Conservation (phyloP, 495 filamentous ascomycete genomes). For the Penicillium lividum region DNA sequence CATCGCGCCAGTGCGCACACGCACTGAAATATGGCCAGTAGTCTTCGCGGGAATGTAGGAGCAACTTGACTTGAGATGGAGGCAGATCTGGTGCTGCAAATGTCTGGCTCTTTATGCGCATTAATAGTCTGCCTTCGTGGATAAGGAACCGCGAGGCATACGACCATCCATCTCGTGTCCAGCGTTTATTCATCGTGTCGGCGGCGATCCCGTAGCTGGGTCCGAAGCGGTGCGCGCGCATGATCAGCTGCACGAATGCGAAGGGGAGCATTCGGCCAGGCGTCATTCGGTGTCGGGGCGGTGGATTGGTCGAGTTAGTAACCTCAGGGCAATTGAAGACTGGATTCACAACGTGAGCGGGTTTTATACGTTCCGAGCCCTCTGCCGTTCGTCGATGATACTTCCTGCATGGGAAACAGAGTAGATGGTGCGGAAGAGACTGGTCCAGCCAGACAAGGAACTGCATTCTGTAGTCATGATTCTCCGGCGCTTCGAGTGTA, state of each 20-base stretch:
- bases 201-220: slow-evolving; percentile 46
- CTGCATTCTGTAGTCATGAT: slow-evolving; percentile 38
- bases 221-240: slow-evolving; percentile 43
- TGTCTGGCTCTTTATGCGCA: slow-evolving; percentile 49
- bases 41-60: slow-evolving; percentile 58
- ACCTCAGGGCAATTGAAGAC: slow-evolving; percentile 53
- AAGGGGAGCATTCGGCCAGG: slow-evolving; percentile 54
- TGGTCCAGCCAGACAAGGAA: slow-evolving; percentile 51
- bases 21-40: slow-evolving; percentile 60
- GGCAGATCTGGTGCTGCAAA: slow-evolving; percentile 49
- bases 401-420: slow-evolving; percentile 56
- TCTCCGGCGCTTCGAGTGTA: slow-evolving; percentile 37
- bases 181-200: slow-evolving; percentile 47
- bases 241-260: slow-evolving; percentile 54
- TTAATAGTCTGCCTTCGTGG: slow-evolving; percentile 51
- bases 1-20: slow-evolving; percentile 62
- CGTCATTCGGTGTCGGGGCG: slow-evolving; percentile 51
- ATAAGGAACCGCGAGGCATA: slow-evolving; percentile 52
- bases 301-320: slow-evolving; percentile 39
- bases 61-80: slow-evolving; percentile 44
- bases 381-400: slow-evolving; percentile 53
- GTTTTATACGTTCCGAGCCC: slow-evolving; percentile 52
- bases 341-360: slow-evolving; percentile 49
- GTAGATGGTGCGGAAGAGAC: slow-evolving; percentile 50
- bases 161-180: slow-evolving; percentile 51